A percentile compares a stretch with the other conserved stretches of the same genome.
These are phyloP conservation scores for Centrapalus pauciflorus DNA, from an alignment of 129 eudicot genomes.

Conservation along the genomic window DNA sequence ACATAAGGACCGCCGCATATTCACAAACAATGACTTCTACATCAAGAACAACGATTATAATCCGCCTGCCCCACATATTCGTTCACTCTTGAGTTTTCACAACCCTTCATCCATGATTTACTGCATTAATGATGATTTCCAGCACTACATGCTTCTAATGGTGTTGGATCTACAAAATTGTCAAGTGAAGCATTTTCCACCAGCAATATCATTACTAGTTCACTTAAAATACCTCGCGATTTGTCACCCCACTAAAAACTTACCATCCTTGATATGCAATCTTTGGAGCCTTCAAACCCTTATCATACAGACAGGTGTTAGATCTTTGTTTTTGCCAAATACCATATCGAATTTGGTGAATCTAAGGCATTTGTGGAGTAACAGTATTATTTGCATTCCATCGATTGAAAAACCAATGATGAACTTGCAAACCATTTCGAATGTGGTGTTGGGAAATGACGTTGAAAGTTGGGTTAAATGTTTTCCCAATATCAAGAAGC, in stretches of 20 bases:
- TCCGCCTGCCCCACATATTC: neutral
- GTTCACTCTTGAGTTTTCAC: neutral
- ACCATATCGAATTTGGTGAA: slow-evolving; percentile 13
- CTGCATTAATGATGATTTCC: neutral
- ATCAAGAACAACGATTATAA: neutral
- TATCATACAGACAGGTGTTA: neutral
- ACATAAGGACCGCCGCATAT: neutral
- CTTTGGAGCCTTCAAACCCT: slow-evolving; percentile 14
- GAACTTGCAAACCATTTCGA: neutral
- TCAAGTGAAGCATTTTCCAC: neutral
- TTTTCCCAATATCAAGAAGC: slow-evolving; percentile 4
- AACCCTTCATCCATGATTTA: neutral
- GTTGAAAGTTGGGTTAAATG: neutral
- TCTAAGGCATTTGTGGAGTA: slow-evolving; percentile 9
- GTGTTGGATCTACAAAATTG: slow-evolving; percentile 5
- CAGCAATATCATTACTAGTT: too few relatives aligned
- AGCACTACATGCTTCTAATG: neutral
- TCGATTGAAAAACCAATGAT: slow-evolving; percentile 7
- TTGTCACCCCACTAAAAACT: neutral
- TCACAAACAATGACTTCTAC: too few relatives aligned
- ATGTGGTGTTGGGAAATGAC: neutral
- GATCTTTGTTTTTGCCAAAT: neutral
- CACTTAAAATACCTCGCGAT: slow-evolving; percentile 20
- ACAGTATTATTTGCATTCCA: neutral
- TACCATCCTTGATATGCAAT: neutral